phyloP scores from a whole-genome alignment of 2,329 filamentous ascomycete genomes.

The Orbilia brochopaga region DNA sequence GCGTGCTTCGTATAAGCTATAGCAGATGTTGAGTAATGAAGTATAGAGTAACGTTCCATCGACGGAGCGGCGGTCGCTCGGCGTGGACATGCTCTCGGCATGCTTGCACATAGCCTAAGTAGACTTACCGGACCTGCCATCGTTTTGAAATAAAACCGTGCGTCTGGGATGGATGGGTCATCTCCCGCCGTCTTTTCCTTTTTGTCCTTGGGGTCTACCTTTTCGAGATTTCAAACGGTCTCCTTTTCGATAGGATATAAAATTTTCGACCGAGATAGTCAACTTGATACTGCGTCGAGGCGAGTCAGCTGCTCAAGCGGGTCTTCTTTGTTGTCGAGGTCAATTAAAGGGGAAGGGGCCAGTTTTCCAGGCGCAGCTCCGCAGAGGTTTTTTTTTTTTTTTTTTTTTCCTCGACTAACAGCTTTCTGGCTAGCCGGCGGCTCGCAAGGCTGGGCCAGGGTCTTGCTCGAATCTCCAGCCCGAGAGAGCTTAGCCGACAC shows the following conservation, averaged over 20 bases:
- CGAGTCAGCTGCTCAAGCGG: neutral
- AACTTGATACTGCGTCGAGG: neutral
- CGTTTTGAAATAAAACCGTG: conserved; percentile 1
- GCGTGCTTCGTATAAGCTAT: neutral
- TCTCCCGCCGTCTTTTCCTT: neutral
- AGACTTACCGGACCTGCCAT: conserved; percentile 1
- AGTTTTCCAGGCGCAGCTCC: neutral
- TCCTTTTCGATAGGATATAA: neutral
- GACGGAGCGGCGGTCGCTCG: neutral
- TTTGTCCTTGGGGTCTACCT: too few relatives aligned
- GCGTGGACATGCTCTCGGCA: neutral
- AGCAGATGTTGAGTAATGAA: neutral
- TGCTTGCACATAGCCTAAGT: conserved; percentile 3
- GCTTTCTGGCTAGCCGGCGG: conserved; percentile 9
- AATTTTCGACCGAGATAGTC: neutral
- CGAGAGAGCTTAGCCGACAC: conserved; percentile 25
- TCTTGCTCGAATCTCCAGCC: conserved; percentile 13
- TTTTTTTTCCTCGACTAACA: neutral
- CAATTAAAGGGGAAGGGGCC: conserved; percentile 1
- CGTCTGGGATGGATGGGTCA: neutral
- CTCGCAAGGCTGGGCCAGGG: conserved; percentile 26
- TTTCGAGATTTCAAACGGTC: neutral
- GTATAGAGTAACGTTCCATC: neutral
- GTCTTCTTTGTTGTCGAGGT: conserved; percentile 10
- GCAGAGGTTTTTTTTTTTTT: conserved; percentile 2